A percentile compares a stretch with the other conserved stretches of the same genome.
phyloP scores from a whole-genome alignment of 2,329 filamentous ascomycete species.

The Zasmidium angulare region DNA sequence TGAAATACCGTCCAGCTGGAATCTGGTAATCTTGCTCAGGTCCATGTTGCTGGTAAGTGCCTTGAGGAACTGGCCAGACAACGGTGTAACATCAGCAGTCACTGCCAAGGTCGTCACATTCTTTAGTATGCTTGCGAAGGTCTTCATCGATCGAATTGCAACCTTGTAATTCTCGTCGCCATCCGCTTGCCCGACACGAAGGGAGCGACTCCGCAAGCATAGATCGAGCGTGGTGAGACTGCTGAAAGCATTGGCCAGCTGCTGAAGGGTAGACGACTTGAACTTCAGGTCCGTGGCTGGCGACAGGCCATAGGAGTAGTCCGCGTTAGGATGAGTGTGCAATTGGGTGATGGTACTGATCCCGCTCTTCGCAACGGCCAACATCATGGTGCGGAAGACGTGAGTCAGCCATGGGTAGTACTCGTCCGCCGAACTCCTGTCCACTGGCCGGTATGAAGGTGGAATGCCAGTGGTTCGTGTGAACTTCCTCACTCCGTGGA shows the following conservation, averaged over 20 bases:
- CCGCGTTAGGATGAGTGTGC: conserved; percentile 5
- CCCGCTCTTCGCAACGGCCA: conserved; percentile 21
- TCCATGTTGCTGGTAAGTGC: conserved; percentile 10
- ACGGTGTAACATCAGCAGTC: conserved; percentile 10
- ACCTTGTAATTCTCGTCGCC: neutral
- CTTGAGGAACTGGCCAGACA: conserved; percentile 7
- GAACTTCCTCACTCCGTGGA: conserved; percentile 22
- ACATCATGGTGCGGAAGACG: conserved; percentile 20
- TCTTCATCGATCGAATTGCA: conserved; percentile 9
- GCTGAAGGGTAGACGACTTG: conserved; percentile 7
- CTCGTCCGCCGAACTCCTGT: neutral
- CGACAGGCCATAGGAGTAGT: conserved; percentile 4
- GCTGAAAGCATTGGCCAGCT: conserved; percentile 12
- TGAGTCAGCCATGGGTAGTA: conserved; percentile 20
- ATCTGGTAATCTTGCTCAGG: conserved; percentile 12
- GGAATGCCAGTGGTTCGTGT: conserved; percentile 17
- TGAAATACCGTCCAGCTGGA: conserved; percentile 15
- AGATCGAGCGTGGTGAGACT: conserved; percentile 19
- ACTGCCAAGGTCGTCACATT: conserved; percentile 8
- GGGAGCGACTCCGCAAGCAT: conserved; percentile 10
- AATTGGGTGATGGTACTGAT: conserved; percentile 16
- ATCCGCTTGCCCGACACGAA: conserved; percentile 7
- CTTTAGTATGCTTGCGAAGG: conserved; percentile 9
- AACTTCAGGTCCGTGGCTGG: conserved; percentile 18
- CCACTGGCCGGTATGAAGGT: conserved; percentile 8